phyloP scores from a whole-genome alignment of 1,284 basidiomycete genomes.

The Athelia sp. region DNA sequence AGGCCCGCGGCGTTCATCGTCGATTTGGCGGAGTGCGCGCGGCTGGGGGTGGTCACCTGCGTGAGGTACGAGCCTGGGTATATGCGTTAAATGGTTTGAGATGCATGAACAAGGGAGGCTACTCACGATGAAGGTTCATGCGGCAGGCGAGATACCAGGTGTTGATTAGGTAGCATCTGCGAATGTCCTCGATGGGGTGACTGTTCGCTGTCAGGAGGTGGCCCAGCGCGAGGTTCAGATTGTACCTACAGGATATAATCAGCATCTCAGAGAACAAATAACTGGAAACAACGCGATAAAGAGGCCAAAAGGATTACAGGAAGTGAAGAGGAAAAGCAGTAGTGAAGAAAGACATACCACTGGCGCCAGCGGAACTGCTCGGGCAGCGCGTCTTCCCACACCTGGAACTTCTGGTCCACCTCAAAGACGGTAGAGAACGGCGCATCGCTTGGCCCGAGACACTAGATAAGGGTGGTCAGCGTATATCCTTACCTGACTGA shows the following conservation, averaged over 20 bases:
- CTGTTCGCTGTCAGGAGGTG: not conserved
- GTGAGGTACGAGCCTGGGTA: not conserved
- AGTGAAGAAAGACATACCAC: not conserved
- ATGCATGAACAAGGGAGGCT: not conserved
- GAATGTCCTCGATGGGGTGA: not conserved
- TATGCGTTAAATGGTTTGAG: not conserved
- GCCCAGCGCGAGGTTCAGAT: not conserved
- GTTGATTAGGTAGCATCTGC: not conserved
- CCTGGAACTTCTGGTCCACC: conserved; percentile 35
- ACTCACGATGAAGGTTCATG: conserved; percentile 1
- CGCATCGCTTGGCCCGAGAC: conserved; percentile 30
- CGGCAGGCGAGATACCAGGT: conserved; percentile 1
- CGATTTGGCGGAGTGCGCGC: not conserved
- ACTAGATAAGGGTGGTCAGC: too few species aligned
- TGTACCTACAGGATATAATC: too few species aligned
- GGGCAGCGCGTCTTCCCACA: conserved; percentile 38
- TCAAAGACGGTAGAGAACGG: conserved; percentile 31
- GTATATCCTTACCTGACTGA: too few species aligned
- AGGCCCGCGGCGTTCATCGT: not conserved
- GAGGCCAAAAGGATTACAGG: too few species aligned
- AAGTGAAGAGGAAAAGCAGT: too few species aligned
- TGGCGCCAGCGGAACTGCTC: not conserved
- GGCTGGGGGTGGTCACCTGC: not conserved
- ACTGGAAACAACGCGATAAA: too few species aligned
- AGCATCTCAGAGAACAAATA: too few species aligned